phyloP scores from a whole-genome alignment of 495 filamentous ascomycete species.

The Aspergillus nidulans region DNA sequence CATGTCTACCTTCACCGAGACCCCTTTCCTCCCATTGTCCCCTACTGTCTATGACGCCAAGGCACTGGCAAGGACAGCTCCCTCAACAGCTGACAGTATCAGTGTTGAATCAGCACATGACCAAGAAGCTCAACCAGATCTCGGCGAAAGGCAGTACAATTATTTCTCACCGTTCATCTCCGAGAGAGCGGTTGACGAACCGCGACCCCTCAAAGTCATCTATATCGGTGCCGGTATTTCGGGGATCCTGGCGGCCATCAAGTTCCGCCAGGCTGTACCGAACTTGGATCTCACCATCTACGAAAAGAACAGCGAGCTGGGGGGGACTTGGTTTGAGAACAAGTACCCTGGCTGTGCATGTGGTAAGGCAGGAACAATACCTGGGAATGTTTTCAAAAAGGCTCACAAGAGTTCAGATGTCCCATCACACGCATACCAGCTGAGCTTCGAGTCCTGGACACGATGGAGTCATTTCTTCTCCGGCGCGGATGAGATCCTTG shows the following conservation, averaged over 20 bases:
- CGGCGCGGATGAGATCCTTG: neutral
- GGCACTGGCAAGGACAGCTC: too few relatives aligned
- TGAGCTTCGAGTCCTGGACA: slow-evolving; percentile 21
- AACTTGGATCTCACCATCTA: slow-evolving; percentile 59
- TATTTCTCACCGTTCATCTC: too few relatives aligned
- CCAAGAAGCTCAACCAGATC: too few relatives aligned
- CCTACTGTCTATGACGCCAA: too few relatives aligned
- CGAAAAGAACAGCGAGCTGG: slow-evolving; percentile 67
- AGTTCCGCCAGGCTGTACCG: slow-evolving; percentile 21
- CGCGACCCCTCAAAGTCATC: neutral
- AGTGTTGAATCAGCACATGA: too few relatives aligned
- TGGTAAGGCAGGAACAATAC: neutral
- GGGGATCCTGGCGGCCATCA: slow-evolving; percentile 4
- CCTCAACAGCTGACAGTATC: too few relatives aligned
- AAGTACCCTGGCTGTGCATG: neutral
- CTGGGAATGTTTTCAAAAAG: too few relatives aligned
- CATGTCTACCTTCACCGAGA: too few relatives aligned
- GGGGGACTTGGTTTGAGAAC: slow-evolving; percentile 66
- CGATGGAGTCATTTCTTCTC: neutral
- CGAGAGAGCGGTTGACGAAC: too few relatives aligned
- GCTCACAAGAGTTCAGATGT: slow-evolving; percentile 12
- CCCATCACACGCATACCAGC: slow-evolving; percentile 33
- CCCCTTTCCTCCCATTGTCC: too few relatives aligned
- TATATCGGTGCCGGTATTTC: slow-evolving; percentile 16
- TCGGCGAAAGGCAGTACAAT: too few relatives aligned